Evolutionary conservation across 2,329 filamentous ascomycete genomes (phyloP), one percentile per base, ranked within the genome.

Genomic region (Aspergillus sp.): DNA sequence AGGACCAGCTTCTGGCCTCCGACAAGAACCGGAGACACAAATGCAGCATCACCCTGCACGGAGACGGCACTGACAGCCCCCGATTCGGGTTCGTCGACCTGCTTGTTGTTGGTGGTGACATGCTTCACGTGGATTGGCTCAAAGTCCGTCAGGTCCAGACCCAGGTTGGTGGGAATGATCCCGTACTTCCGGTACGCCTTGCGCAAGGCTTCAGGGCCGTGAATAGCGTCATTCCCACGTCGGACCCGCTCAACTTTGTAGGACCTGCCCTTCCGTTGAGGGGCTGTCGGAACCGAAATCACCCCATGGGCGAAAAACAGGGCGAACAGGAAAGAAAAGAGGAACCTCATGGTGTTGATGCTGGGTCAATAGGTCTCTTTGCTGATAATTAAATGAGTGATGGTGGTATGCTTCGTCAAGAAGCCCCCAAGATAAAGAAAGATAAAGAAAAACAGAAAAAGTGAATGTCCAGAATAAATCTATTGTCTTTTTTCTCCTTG

Each of bases 101-200:
- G 12, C 61, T 26, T 67, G 69, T 16, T 67, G 69, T 16, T 68
- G 69, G 71, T 67, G 49, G 65, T 65, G 46, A 68, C 57, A 42
- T 67, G 61, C 46, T 64, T 63, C 16, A 65, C 52, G 22, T 72
- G 65, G 22, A 73, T 67, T 16, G 71, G 70, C 54, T 73, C 60
- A 54, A 77, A 74, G 53, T 76, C 73, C 29, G 72, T 66, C 12
- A 75, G 65, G 29, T 75, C 73, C 18, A 74, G 62, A 12, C 71
- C 78, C 54, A 80, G 68, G 54, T 83, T 71, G 7, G 75, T 76
- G 2, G 77, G 67, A 42, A 77, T 75, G 75, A 88, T 82, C 62
- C 84, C 82, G 73, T 84, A 92, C 73, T 93, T 93, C 67, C 81
- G 77, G 72, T 89, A 88, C 16, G 88, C 85, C 75, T 85, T 90